These are phyloP conservation scores for Vaccinium corymbosum DNA, from an alignment of 148 eudicot genomes.

Conservation along the genomic window DNA sequence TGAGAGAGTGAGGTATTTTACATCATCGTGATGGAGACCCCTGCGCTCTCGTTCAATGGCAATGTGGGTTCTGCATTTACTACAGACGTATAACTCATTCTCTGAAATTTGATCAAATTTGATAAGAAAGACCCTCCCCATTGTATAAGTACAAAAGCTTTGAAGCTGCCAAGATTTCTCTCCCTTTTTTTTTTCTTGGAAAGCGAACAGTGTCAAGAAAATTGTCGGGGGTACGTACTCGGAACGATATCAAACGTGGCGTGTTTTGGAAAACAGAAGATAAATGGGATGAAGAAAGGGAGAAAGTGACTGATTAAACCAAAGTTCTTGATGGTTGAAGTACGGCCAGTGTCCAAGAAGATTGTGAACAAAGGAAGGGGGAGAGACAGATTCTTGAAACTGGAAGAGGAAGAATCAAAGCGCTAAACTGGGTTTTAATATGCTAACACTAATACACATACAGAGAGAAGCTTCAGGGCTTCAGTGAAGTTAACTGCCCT, in stretches of 20 bases:
- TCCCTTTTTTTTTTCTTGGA: too few species aligned
- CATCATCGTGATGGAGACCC: background rate
- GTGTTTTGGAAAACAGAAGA: background rate
- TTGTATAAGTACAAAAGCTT: background rate
- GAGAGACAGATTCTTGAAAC: background rate
- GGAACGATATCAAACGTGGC: too few species aligned
- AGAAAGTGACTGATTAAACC: background rate
- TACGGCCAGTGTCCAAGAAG: background rate
- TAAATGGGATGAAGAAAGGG: background rate
- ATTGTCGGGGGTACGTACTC: too few species aligned
- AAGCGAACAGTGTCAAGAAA: conserved; percentile 6
- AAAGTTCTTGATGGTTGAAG: background rate
- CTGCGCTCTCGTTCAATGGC: background rate
- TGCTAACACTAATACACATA: background rate
- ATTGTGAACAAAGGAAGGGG: background rate
- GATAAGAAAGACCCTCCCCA: background rate
- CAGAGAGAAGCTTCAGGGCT: background rate
- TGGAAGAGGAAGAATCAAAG: background rate
- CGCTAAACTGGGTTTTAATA: background rate
- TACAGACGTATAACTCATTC: background rate
- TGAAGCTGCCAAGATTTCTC: background rate
- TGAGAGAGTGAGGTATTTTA: background rate
- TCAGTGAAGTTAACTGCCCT: background rate
- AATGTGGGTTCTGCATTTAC: conserved; percentile 3
- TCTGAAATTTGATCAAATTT: background rate